These are phyloP conservation scores for Colletotrichum endophyticum DNA, from an alignment of 2,329 filamentous ascomycete species.

Conservation along the genomic window DNA sequence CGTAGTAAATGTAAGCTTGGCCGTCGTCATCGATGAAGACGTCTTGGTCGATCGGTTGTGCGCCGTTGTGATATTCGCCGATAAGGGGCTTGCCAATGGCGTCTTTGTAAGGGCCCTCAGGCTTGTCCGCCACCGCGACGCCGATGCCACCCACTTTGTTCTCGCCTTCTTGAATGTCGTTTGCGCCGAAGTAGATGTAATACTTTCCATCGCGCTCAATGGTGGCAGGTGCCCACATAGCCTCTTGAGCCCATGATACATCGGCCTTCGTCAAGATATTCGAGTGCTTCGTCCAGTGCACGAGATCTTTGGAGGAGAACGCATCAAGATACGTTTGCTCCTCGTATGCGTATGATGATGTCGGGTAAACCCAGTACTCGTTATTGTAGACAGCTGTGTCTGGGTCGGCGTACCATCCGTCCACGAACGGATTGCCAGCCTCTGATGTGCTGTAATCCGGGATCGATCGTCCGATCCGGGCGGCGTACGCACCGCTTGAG, in stretches of 20 bases:
- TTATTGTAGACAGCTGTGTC: conserved; percentile 50
- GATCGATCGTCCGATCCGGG: neutral
- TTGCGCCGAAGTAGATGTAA: conserved; percentile 66
- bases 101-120: conserved; percentile 64
- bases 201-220: conserved; percentile 64
- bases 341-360: conserved; percentile 47
- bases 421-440: conserved; percentile 51
- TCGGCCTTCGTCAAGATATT: conserved; percentile 50
- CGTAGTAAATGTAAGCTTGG: conserved; percentile 67
- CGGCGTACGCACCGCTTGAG: neutral
- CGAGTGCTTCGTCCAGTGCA: conserved; percentile 52
- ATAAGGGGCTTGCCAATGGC: conserved; percentile 55
- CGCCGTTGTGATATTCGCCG: conserved; percentile 42
- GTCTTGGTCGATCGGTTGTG: conserved; percentile 64
- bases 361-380: conserved; percentile 54
- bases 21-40: conserved; percentile 62
- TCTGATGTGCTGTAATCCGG: conserved; percentile 43
- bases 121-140: conserved; percentile 59
- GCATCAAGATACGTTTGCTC: conserved; percentile 55
- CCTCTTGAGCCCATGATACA: conserved; percentile 68
- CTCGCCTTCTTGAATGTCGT: conserved; percentile 50
- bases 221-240: conserved; percentile 70
- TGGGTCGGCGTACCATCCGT: conserved; percentile 56
- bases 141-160: conserved; percentile 63
- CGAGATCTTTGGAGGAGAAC: conserved; percentile 53